Percentiles rank a stretch among this genome's conserved stretches.
phyloP scores from a whole-genome alignment of 23 red algal species.

The Gracilariopsis chorda region DNA sequence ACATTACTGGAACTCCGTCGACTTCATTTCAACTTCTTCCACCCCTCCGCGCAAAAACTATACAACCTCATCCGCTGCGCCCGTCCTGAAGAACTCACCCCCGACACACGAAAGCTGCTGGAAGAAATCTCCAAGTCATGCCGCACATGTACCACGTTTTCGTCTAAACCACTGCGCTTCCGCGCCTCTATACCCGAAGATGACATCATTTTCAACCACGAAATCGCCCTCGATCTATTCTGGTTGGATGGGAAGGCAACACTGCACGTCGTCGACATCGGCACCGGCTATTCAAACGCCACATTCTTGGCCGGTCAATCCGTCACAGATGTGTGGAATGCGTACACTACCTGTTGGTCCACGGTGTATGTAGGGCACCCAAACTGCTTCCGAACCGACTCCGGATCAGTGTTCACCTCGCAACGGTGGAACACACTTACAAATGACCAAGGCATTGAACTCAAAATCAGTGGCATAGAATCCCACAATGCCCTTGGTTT shows the following conservation, averaged over 20 bases:
- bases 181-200: neutral
- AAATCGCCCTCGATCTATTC: slow-evolving; percentile 16
- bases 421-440: neutral
- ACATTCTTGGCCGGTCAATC: neutral
- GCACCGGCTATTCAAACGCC: neutral
- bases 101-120: neutral
- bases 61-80: neutral
- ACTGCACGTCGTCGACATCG: neutral
- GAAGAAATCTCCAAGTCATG: neutral
- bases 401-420: neutral
- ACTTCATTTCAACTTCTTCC: slow-evolving; percentile 5
- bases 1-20: neutral
- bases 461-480: neutral
- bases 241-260: neutral
- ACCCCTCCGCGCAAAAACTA: neutral
- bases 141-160: neutral
- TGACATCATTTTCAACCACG: neutral
- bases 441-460: neutral
- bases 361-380: slow-evolving; percentile 8
- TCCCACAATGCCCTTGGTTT: slow-evolving; percentile 18
- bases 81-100: neutral
- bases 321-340: neutral
- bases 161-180: neutral
- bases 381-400: neutral
- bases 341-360: neutral